A percentile compares a stretch with the other conserved stretches of the same genome.
Conservation (phyloP, 2,329 filamentous ascomycete species). For the Verticillium dahliae region DNA sequence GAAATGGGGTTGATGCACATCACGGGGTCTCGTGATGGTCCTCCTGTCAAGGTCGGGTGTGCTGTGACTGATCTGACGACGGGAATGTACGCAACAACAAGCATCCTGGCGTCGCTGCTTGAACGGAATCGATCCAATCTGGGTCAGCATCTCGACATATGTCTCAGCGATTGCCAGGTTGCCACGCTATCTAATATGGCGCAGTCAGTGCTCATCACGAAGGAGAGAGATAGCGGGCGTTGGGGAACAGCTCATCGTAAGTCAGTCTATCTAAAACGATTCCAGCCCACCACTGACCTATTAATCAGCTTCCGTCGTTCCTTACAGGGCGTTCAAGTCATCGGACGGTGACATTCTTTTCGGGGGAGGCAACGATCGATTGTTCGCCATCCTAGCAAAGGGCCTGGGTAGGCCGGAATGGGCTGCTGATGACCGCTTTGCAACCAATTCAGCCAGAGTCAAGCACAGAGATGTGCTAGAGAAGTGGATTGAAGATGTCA, state of each 20-base stretch:
- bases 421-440: conserved; percentile 53
- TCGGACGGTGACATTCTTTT: conserved; percentile 63
- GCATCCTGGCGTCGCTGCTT: conserved; percentile 60
- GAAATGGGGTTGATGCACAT: conserved; percentile 70
- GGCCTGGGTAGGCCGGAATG: conserved; percentile 52
- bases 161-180: conserved; percentile 61
- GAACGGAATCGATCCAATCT: conserved; percentile 46
- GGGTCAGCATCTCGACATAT: conserved; percentile 62
- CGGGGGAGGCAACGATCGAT: conserved; percentile 63
- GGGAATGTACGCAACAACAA: conserved; percentile 61
- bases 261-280: conserved; percentile 2
- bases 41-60: conserved; percentile 65
- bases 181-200: conserved; percentile 65
- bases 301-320: conserved; percentile 83
- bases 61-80: conserved; percentile 66
- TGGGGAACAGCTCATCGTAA: background rate
- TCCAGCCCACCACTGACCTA: background rate
- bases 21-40: conserved; percentile 56
- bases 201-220: conserved; percentile 57
- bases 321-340: conserved; percentile 79
- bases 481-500: conserved; percentile 68
- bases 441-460: conserved; percentile 56
- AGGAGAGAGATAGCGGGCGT: conserved; percentile 41
- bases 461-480: conserved; percentile 71
- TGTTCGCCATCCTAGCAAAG: conserved; percentile 60